phyloP scores from a whole-genome alignment of 345 rosid species.

The Dovyalis caffra region DNA sequence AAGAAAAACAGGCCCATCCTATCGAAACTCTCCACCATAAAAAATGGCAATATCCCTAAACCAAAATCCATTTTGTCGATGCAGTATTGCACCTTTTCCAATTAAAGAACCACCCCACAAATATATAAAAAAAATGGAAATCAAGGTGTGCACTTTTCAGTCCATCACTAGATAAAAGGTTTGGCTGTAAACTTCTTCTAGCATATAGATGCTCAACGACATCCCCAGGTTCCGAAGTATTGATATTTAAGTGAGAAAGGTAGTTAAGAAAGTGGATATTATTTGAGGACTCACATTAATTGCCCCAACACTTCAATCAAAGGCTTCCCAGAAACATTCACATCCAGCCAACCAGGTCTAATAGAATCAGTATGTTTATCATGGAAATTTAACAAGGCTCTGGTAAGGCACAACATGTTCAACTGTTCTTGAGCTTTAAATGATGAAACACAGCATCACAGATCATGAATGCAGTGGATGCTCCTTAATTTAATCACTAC shows the following conservation, averaged over 20 bases:
- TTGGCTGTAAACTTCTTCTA: neutral
- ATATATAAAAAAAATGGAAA: no score
- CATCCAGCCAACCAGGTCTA: neutral
- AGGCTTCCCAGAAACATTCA: neutral
- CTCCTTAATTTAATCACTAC: neutral
- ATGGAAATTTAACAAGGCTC: neutral
- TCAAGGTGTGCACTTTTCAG: neutral
- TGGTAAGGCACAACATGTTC: neutral
- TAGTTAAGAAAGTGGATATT: neutral
- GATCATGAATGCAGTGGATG: neutral
- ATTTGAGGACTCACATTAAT: neutral
- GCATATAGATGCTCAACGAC: neutral
- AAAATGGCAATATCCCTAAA: neutral
- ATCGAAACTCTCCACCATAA: neutral
- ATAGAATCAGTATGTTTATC: neutral
- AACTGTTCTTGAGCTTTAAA: neutral
- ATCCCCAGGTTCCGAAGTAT: neutral
- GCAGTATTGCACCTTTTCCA: neutral
- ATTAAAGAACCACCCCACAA: neutral
- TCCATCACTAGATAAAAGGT: neutral
- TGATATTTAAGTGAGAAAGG: neutral
- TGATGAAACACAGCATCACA: neutral
- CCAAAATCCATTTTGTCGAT: neutral
- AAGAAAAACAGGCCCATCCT: neutral
- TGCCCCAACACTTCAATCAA: constrained; percentile 2